phyloP scores from a whole-genome alignment of 1,284 basidiomycete species.

The Singerocomus inundabilis region DNA sequence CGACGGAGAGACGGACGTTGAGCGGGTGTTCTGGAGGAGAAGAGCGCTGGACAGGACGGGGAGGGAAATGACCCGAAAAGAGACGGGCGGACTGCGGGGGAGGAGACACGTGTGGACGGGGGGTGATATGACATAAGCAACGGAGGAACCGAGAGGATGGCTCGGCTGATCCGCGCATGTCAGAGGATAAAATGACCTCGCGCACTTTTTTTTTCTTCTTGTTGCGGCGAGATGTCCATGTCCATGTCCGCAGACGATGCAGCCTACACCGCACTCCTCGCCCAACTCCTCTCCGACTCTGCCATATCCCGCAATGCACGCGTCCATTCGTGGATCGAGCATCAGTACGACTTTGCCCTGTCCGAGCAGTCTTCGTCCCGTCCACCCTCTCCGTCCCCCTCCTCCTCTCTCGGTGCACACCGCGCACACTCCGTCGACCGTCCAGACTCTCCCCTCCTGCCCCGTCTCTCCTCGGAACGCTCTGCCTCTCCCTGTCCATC shows the following conservation, averaged over 20 bases:
- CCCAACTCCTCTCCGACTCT: constrained; percentile 28
- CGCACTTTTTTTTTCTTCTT: background rate
- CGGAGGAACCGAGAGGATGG: constrained; percentile 10
- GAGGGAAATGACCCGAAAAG: constrained; percentile 9
- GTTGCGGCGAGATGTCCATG: background rate
- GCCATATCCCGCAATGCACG: constrained; percentile 27
- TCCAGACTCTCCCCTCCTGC: constrained; percentile 33
- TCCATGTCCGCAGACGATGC: constrained; percentile 32
- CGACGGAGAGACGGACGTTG: background rate
- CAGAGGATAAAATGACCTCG: constrained; percentile 17
- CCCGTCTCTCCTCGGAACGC: constrained; percentile 25
- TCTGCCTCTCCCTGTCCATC: constrained; percentile 29
- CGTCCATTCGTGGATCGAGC: constrained; percentile 35
- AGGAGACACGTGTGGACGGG: background rate
- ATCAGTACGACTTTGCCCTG: constrained; percentile 35
- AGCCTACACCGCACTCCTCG: constrained; percentile 29
- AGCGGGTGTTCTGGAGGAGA: constrained; percentile 5
- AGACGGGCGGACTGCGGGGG: background rate
- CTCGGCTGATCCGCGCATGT: constrained; percentile 18
- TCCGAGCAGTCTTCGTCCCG: constrained; percentile 25
- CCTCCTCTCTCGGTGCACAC: constrained; percentile 31
- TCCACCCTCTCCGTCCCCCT: constrained; percentile 30
- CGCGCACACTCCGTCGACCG: constrained; percentile 25
- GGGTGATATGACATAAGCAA: constrained; percentile 10
- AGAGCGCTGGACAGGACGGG: background rate